Evolutionary conservation across 1,139 yeast species (phyloP).

Genomic region (Taphrina deformans): DNA sequence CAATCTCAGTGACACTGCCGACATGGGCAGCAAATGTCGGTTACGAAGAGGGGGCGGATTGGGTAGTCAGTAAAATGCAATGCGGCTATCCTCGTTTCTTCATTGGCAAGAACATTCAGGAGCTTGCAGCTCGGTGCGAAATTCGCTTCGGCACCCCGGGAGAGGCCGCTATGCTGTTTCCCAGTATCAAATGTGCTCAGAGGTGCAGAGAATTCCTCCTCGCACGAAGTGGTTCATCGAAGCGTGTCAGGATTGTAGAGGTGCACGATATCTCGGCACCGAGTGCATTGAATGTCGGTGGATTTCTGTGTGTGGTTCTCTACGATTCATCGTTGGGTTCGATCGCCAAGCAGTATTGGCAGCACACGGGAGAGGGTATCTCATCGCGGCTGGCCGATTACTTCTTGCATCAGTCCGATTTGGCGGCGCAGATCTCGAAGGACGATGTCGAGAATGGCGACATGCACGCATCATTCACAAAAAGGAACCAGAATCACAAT

Average conservation of each 20-base stretch:
- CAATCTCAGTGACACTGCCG: constrained; percentile 89
- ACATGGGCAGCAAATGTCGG: constrained; percentile 93
- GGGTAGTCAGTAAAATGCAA: constrained; percentile 77
- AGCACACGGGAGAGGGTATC: constrained; percentile 92
- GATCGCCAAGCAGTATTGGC: constrained; percentile 88
- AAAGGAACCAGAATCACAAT: constrained; percentile 11
- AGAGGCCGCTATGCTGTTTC: constrained; percentile 72
- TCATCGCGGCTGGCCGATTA: constrained; percentile 89
- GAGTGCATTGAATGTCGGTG: constrained; percentile 56
- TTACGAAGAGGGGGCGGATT: constrained; percentile 83
- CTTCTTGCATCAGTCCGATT: constrained; percentile 51
- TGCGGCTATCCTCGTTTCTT: constrained; percentile 72
- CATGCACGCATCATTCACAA: constrained; percentile 17
- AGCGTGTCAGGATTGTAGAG: constrained; percentile 58
- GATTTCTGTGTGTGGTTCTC: constrained; percentile 74
- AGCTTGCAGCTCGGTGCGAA: constrained; percentile 40
- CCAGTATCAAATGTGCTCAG: constrained; percentile 75
- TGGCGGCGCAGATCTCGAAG: constrained; percentile 53
- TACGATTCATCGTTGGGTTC: constrained; percentile 60
- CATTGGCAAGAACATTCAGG: constrained; percentile 31
- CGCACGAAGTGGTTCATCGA: constrained; percentile 36
- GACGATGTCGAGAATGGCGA: constrained; percentile 43
- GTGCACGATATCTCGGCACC: constrained; percentile 76
- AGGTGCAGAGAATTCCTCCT: constrained; percentile 71
- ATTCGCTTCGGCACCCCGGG: constrained; percentile 73